Conservation (phyloP, 805 yeast genomes). For the Yarrowia hollandica region DNA sequence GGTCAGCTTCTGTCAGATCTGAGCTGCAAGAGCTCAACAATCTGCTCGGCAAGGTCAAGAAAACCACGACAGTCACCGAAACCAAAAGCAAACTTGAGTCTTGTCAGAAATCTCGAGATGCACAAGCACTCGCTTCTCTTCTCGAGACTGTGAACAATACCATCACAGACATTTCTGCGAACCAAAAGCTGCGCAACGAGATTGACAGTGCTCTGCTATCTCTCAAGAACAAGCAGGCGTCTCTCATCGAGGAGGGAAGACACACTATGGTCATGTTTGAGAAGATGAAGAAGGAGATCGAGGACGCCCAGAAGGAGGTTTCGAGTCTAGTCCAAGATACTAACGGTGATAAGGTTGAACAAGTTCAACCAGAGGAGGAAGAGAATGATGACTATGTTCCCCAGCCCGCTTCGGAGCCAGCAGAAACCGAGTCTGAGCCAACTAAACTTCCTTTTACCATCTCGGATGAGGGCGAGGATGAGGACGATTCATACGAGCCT, state of each 20-base stretch:
- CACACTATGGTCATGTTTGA: conserved; percentile 22
- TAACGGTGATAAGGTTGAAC: not conserved
- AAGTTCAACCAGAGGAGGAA: not conserved
- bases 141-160: conserved; percentile 11
- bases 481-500: conserved; percentile 7
- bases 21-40: conserved; percentile 15
- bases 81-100: conserved; percentile 21
- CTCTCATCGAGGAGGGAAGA: conserved; percentile 2
- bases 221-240: conserved; percentile 23
- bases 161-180: conserved; percentile 2
- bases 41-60: conserved; percentile 6
- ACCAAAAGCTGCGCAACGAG: conserved; percentile 7
- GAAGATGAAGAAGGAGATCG: conserved; percentile 3
- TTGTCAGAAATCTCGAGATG: not conserved
- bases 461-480: not conserved
- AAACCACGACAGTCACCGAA: conserved; percentile 13
- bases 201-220: not conserved
- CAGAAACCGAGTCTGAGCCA: not conserved
- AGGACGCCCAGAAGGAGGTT: conserved; percentile 6
- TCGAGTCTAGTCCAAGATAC: conserved; percentile 9
- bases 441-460: not conserved
- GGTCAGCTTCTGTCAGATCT: not conserved
- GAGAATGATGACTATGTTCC: conserved; percentile 13
- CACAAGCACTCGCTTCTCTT: not conserved
- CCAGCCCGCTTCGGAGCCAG: not conserved